Evolutionary conservation across 441 rosid species (phyloP), one percentile per base, ranked within the genome.

Genomic region (Rhodomyrtus psidioides): DNA sequence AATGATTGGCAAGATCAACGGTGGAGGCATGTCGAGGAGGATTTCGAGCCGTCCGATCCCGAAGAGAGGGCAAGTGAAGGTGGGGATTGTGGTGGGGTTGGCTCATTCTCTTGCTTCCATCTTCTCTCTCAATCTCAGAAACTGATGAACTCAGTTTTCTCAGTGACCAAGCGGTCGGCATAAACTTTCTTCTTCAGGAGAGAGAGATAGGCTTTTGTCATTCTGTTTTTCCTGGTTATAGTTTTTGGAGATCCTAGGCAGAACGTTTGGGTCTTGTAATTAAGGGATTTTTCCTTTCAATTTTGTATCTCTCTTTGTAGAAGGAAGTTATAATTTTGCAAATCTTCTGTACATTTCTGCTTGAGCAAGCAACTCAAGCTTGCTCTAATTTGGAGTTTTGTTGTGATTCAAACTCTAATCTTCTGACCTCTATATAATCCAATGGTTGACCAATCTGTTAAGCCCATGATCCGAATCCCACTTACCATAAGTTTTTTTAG

Each of bases 1-100:
- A 8, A 75, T 10, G 44, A 70, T 23, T 2, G 26, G 42, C n/a
- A 42, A 75, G 44, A 34, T 75, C 87, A 88, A 89, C 51, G 85
- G 87, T 9, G 86, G 89, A 76, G 86, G 88, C 84, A 83, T 86
- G 57, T 82, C 89, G 30, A 83, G 85, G 85, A 87, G 88, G 83
- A 75, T 83, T 24, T 46, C 86, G 23, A 58, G 93, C 89, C 94
- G 96, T 86, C 93, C 91, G 51, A 89, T 92, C 23, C 84, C 60
- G 2, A 81, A 59, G 60, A 21, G 60, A 82, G 84, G 84, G 26
- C 24, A 27, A 19, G 60, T 28, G 84, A 82, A 54, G 84, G 42
- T 51, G 60, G 84, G 44, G 6, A 82, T 28, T 21, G 84, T 17
- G 39, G 39, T 17, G 57, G 60, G 60, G 15, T 55, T 54, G 39